phyloP scores from a whole-genome alignment of 306 rosid genomes.

The Pterocarpus santalinus region DNA sequence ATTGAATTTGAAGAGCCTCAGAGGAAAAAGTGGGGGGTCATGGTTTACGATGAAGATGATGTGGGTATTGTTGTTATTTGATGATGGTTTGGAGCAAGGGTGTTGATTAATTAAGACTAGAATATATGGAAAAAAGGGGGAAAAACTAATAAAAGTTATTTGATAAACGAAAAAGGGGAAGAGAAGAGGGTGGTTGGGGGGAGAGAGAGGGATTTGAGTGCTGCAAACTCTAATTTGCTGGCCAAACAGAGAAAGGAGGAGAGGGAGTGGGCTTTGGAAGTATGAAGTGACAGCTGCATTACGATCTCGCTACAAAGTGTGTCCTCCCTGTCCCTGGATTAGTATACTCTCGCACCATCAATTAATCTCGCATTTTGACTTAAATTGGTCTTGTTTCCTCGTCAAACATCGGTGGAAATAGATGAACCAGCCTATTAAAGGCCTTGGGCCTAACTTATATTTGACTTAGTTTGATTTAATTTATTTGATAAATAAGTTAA shows the following conservation, averaged over 20 bases:
- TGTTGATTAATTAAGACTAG: constrained; percentile 53
- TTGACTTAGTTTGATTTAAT: no score
- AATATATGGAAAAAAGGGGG: not conserved
- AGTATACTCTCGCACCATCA: constrained; percentile 59
- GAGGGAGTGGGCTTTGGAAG: constrained; percentile 57
- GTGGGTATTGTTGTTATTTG: constrained; percentile 42
- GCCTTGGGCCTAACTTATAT: no score
- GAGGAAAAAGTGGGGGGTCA: constrained; percentile 40
- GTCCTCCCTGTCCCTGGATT: constrained; percentile 74
- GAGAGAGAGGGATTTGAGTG: constrained; percentile 66
- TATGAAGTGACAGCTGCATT: constrained; percentile 79
- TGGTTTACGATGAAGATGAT: constrained; percentile 48
- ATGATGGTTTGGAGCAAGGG: constrained; percentile 53
- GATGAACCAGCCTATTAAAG: no score
- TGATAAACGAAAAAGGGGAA: no score
- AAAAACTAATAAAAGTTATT: not conserved
- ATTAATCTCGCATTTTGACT: no score
- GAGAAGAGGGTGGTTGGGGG: not conserved
- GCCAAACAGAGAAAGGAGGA: constrained; percentile 46
- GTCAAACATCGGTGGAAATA: no score
- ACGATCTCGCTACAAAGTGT: constrained; percentile 52
- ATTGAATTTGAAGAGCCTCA: constrained; percentile 47
- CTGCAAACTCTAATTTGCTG: constrained; percentile 84
- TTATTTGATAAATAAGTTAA: no score
- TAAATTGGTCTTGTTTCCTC: no score